Conservation (phyloP, 2,329 filamentous ascomycete species). For the Diaporthe ilicicola region DNA sequence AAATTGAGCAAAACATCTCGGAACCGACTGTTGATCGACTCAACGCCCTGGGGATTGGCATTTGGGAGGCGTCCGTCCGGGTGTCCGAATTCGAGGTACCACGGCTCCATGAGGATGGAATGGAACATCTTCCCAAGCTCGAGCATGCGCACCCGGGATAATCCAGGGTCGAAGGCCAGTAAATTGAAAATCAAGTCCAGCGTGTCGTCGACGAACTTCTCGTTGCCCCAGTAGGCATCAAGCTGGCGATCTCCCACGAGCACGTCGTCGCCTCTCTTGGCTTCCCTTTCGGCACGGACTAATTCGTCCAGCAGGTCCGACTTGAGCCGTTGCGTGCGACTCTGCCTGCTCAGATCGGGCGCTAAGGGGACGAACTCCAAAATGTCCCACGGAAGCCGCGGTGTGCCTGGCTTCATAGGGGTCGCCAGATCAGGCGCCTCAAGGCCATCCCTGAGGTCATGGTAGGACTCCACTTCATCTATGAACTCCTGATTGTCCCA, state of each 20-base stretch:
- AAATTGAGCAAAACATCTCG: background rate
- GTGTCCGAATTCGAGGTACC: background rate
- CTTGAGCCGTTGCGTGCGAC: background rate
- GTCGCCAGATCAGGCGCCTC: background rate
- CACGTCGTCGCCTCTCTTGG: background rate
- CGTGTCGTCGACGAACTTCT: background rate
- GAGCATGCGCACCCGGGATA: background rate
- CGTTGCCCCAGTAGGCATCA: background rate
- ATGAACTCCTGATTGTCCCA: background rate
- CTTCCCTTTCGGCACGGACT: background rate
- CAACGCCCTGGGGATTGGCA: no score
- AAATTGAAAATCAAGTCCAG: background rate
- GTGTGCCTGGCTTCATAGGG: background rate
- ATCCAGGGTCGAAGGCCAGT: background rate
- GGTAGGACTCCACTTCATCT: background rate
- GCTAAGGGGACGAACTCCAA: background rate
- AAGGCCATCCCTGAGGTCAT: rapidly evolving
- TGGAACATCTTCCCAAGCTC: constrained; percentile 1
- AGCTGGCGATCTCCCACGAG: background rate
- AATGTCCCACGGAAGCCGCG: background rate
- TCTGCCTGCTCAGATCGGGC: background rate
- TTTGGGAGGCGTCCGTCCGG: no score
- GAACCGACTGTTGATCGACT: background rate
- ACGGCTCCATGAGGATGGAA: background rate
- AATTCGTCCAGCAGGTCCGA: background rate